phyloP scores from a whole-genome alignment of 2,329 filamentous ascomycete species.

The Aspergillus novofumigatus region DNA sequence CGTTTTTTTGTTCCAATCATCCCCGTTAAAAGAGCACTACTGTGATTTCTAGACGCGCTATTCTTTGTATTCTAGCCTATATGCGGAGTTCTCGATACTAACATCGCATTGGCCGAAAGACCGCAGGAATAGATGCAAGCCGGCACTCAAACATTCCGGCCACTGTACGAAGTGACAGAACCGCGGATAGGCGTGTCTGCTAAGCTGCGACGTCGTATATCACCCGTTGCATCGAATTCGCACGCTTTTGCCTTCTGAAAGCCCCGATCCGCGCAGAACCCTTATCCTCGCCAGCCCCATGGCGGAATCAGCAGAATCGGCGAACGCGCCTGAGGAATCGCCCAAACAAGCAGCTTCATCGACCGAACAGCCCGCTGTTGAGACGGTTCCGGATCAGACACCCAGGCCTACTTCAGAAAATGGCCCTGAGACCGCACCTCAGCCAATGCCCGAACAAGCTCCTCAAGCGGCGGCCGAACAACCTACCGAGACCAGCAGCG shows the following conservation, averaged over 20 bases:
- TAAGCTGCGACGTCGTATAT: not conserved
- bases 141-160: not conserved
- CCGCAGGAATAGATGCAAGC: not conserved
- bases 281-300: conserved; percentile 5
- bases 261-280: not conserved
- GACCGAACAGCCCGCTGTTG: not conserved
- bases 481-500: not conserved
- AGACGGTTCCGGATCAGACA: not conserved
- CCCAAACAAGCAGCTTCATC: conserved; percentile 14
- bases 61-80: not conserved
- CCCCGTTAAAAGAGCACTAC: not conserved
- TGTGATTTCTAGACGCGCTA: not conserved
- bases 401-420: not conserved
- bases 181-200: not conserved
- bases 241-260: not conserved
- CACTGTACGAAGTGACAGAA: not conserved
- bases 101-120: not conserved
- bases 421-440: not conserved
- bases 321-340: conserved; percentile 16
- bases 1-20: not conserved
- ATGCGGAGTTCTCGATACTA: not conserved
- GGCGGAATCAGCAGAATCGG: conserved; percentile 18
- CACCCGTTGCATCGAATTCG: not conserved
- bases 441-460: not conserved
- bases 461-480: not conserved